Conservation (phyloP, 2,329 filamentous ascomycete species). For the Stagonosporopsis rhizophila region DNA sequence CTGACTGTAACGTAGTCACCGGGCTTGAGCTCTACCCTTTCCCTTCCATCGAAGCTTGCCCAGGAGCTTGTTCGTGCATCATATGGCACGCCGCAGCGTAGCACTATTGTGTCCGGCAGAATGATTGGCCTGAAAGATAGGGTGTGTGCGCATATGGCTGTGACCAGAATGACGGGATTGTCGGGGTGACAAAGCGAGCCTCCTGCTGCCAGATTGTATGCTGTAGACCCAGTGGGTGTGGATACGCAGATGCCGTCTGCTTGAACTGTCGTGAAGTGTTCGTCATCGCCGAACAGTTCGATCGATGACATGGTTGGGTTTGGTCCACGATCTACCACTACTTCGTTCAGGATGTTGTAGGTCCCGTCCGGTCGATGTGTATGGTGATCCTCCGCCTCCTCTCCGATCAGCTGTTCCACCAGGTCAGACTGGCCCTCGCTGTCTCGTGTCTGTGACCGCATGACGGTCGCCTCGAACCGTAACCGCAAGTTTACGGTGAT, state of each 20-base stretch:
- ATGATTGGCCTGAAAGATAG: slow-evolving; percentile 97
- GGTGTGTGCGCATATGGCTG: slow-evolving; percentile 93
- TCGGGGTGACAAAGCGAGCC: slow-evolving; percentile 94
- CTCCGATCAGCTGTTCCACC: slow-evolving; percentile 87
- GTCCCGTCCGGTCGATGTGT: slow-evolving; percentile 86
- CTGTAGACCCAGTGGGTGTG: slow-evolving; percentile 92
- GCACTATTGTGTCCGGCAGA: slow-evolving; percentile 91
- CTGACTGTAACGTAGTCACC: slow-evolving; percentile 88
- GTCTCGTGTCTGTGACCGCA: slow-evolving; percentile 70
- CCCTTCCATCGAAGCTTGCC: slow-evolving; percentile 97
- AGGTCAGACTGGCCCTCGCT: slow-evolving; percentile 56
- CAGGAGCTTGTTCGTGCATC: slow-evolving; percentile 87
- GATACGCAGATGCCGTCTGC: slow-evolving; percentile 94
- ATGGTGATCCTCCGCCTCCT: slow-evolving; percentile 80
- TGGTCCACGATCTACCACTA: slow-evolving; percentile 93
- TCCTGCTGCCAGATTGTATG: slow-evolving; percentile 95
- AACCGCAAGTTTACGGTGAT: slow-evolving; percentile 87
- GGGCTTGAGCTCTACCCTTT: slow-evolving; percentile 74
- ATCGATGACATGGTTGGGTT: slow-evolving; percentile 93
- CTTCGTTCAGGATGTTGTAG: slow-evolving; percentile 92
- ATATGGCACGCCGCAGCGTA: slow-evolving; percentile 93
- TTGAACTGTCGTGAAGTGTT: slow-evolving; percentile 92
- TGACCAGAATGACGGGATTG: slow-evolving; percentile 94
- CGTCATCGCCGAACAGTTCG: slow-evolving; percentile 92
- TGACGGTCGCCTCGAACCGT: slow-evolving; percentile 91